These are phyloP conservation scores for Cystobasidium ongulense DNA, from an alignment of 768 basidiomycete genomes.

Conservation along the genomic window DNA sequence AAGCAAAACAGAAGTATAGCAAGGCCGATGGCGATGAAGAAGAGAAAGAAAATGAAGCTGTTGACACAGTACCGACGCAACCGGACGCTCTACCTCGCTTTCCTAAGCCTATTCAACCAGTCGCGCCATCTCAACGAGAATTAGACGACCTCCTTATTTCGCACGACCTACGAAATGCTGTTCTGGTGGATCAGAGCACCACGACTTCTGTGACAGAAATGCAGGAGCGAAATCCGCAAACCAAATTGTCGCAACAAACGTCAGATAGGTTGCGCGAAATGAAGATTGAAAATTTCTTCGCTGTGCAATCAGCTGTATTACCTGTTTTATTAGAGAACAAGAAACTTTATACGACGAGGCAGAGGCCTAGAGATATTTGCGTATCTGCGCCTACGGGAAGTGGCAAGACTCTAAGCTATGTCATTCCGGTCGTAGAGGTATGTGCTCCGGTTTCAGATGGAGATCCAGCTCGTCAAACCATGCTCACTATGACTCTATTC, in stretches of 20 bases:
- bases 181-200: constrained; percentile 42
- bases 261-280: constrained; percentile 56
- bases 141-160: constrained; percentile 44
- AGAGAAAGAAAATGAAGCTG: constrained; percentile 15
- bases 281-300: constrained; percentile 1
- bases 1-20: constrained; percentile 10
- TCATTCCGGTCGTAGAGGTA: constrained; percentile 82
- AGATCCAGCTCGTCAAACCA: neutral
- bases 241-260: constrained; percentile 58
- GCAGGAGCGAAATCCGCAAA: constrained; percentile 11
- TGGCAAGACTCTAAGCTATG: constrained; percentile 96
- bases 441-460: constrained; percentile 28
- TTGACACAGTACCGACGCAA: constrained; percentile 23
- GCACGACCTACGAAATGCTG: constrained; percentile 43
- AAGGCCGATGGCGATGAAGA: constrained; percentile 7
- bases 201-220: constrained; percentile 23
- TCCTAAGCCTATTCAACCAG: constrained; percentile 42
- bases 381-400: constrained; percentile 96
- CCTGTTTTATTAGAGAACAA: constrained; percentile 62
- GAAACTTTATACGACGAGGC: constrained; percentile 46
- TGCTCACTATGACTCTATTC: neutral
- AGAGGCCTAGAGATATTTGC: constrained; percentile 67
- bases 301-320: constrained; percentile 75
- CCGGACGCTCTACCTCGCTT: constrained; percentile 41
- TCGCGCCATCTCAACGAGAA: constrained; percentile 41